Conservation (phyloP, 2,329 filamentous ascomycete genomes). For the Colletotrichum trifolii region DNA sequence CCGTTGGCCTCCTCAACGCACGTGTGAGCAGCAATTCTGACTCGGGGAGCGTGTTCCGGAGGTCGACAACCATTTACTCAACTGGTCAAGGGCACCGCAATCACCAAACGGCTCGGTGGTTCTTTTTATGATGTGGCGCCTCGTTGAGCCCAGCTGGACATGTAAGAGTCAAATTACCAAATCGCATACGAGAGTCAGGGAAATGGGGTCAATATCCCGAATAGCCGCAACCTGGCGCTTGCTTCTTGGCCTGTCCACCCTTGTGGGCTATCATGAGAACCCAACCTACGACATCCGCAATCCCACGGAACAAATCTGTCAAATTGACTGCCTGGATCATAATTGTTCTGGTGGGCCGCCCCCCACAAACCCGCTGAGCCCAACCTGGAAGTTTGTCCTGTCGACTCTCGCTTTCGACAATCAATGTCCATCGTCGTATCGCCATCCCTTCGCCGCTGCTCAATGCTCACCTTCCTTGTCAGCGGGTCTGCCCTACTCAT, state of each 20-base stretch:
- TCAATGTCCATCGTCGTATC: constrained; percentile 18
- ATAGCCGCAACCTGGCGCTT: constrained; percentile 23
- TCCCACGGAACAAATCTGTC: constrained; percentile 16
- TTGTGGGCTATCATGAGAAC: constrained; percentile 9
- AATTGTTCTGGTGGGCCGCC: constrained; percentile 15
- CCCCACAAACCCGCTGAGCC: constrained; percentile 14
- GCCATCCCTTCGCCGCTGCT: constrained; percentile 1
- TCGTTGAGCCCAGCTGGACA: too few species aligned
- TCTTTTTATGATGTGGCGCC: too few species aligned
- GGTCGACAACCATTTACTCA: constrained; percentile 6
- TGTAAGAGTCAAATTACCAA: too few species aligned
- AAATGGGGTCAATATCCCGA: constrained; percentile 7
- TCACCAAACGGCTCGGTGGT: neutral
- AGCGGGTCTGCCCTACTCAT: neutral
- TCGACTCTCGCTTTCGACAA: constrained; percentile 18
- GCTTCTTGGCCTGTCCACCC: neutral
- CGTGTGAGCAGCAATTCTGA: constrained; percentile 13
- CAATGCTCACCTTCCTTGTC: constrained; percentile 12
- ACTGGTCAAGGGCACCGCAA: neutral
- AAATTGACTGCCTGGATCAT: constrained; percentile 4
- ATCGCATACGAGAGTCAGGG: neutral
- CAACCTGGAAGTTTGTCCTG: constrained; percentile 20
- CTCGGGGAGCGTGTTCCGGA: constrained; percentile 17
- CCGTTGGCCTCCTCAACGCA: constrained; percentile 12
- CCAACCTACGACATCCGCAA: constrained; percentile 19